Percentiles rank a stretch among this genome's conserved stretches.
Conservation (phyloP, 73 alveolate genomes). For the Stentor coeruleus region DNA sequence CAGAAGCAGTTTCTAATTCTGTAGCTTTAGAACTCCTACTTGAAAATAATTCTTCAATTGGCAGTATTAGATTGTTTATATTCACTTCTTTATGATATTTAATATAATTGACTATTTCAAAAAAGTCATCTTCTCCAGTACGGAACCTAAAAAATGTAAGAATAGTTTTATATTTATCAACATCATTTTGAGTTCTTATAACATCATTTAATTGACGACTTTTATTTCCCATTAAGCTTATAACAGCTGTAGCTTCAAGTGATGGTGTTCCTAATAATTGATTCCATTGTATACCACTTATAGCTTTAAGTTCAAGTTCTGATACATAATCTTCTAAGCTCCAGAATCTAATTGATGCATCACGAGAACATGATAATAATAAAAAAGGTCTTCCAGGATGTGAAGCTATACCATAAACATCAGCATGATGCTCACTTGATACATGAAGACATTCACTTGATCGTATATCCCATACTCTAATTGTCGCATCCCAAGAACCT, state of each 20-base stretch:
- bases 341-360: slow-evolving; percentile 65
- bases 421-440: slow-evolving; percentile 67
- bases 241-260: slow-evolving; percentile 11
- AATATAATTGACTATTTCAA: slow-evolving; percentile 39
- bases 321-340: slow-evolving; percentile 24
- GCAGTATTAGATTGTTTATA: slow-evolving; percentile 35
- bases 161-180: slow-evolving; percentile 23
- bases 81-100: slow-evolving; percentile 30
- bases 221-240: slow-evolving; percentile 31
- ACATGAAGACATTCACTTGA: slow-evolving; percentile 59
- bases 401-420: slow-evolving; percentile 73
- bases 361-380: slow-evolving; percentile 74
- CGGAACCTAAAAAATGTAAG: slow-evolving; percentile 30
- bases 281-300: too few relatives aligned
- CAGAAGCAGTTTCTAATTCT: slow-evolving; percentile 31
- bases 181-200: background rate
- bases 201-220: slow-evolving; percentile 14
- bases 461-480: slow-evolving; percentile 71
- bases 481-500: slow-evolving; percentile 82
- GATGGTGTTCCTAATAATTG: background rate
- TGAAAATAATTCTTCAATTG: slow-evolving; percentile 32
- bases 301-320: background rate
- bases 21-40: slow-evolving; percentile 42
- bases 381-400: slow-evolving; percentile 68
- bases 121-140: slow-evolving; percentile 50